phyloP scores from a whole-genome alignment of 192 early-diverging fungal genomes.

The Backusella psychrophila region DNA sequence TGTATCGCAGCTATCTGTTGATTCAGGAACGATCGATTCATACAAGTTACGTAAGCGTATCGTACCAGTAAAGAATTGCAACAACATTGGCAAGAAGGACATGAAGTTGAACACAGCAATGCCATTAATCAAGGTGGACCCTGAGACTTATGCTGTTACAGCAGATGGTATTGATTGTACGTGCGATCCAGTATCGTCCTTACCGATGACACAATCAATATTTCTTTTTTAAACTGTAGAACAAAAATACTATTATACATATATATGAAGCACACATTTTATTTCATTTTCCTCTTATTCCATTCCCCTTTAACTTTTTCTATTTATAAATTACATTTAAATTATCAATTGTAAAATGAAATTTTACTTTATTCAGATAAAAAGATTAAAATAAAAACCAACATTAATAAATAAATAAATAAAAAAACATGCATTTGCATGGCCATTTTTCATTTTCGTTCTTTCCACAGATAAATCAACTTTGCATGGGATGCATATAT shows the following conservation, averaged over 20 bases:
- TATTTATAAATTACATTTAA: too few species aligned
- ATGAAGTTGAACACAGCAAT: constrained; percentile 81
- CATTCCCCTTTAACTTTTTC: neutral
- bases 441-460: too few species aligned
- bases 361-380: neutral
- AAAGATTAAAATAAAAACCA: neutral
- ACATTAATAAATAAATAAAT: too few species aligned
- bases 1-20: constrained; percentile 73
- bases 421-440: too few species aligned
- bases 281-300: neutral
- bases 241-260: neutral
- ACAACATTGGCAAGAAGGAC: constrained; percentile 73
- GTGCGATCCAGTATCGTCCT: constrained; percentile 63
- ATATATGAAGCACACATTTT: neutral
- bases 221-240: constrained; percentile 53
- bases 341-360: neutral
- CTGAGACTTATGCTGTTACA: constrained; percentile 86
- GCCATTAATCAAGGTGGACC: constrained; percentile 80
- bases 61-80: constrained; percentile 70
- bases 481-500: neutral
- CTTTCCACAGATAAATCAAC: neutral
- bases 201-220: constrained; percentile 69
- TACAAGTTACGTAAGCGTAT: constrained; percentile 69
- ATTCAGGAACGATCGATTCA: constrained; percentile 46
- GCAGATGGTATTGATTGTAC: constrained; percentile 68